Conservation (phyloP, 805 yeast species). For the Candida xiaguanensis region DNA sequence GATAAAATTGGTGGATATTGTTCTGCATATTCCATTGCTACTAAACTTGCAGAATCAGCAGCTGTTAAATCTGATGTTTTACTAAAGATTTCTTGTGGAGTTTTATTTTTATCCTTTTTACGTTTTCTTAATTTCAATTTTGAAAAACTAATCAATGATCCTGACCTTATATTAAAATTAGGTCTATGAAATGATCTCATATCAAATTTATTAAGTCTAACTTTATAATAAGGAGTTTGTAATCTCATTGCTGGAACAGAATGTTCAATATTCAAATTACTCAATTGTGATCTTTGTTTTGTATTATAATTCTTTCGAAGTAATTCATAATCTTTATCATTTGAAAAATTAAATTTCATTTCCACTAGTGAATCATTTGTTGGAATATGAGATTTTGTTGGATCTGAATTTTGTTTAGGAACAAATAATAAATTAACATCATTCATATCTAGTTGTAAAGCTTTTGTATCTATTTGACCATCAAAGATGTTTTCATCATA, state of each 20-base stretch:
- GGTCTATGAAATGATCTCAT: constrained; percentile 80
- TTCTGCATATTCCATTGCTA: constrained; percentile 86
- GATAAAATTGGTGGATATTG: constrained; percentile 80
- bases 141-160: constrained; percentile 70
- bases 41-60: constrained; percentile 77
- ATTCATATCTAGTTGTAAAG: constrained; percentile 71
- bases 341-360: constrained; percentile 75
- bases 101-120: constrained; percentile 86
- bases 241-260: constrained; percentile 80
- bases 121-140: constrained; percentile 75
- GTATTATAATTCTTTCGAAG: constrained; percentile 84
- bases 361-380: constrained; percentile 51
- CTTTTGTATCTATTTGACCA: constrained; percentile 47
- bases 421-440: constrained; percentile 78
- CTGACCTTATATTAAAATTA: constrained; percentile 69
- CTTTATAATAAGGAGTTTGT: constrained; percentile 90
- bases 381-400: constrained; percentile 42
- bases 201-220: constrained; percentile 61
- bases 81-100: constrained; percentile 68
- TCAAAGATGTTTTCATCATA: constrained; percentile 69
- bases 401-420: constrained; percentile 28
- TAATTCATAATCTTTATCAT: constrained; percentile 81
- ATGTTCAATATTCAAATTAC: constrained; percentile 88
- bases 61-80: constrained; percentile 72
- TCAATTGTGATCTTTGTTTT: constrained; percentile 87